Evolutionary conservation across 495 filamentous ascomycete species (phyloP), one percentile per base, ranked within the genome.

Genomic region (Podospora australis): DNA sequence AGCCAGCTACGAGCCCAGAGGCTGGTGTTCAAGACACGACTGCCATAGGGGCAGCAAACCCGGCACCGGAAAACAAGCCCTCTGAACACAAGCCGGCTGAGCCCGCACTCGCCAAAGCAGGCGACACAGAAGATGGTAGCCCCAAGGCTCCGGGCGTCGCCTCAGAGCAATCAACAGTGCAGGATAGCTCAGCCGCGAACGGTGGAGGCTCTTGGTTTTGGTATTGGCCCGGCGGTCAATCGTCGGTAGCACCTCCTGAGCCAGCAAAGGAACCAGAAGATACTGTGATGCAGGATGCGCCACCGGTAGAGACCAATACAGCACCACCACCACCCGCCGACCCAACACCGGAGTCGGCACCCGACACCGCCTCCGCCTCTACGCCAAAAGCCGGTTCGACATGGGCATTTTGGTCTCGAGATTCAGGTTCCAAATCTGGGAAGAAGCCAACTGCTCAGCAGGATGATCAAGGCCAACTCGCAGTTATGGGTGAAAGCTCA

Each of bases 351-450:
- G 49, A 51, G 40, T 60, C 65, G 8, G 60, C 41, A n/a, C 4
- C 7, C 17, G 6, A 11, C 4, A 13, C 30, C 5, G 13, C 32
- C 14, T 36, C 32, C 14, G 44, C 54, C 35, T 64, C 65, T 13
- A 53, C 38, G 17, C 60, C 64, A 16, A 66, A 63, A 24, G 79
- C 73, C 50, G 75, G 83, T 16, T 86, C 86, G 6, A 86, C 82
- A 1, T 94, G 88, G 88, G 87, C 83, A 1, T 94, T 94, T 53
- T 94, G 86, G 86, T 88, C 84, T 6, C 80, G 77, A 46, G 86
- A 87, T 14, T 65, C 74, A 16, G 56, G 78, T 7, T 53, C 62
- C 17, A 69, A 58, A 44, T 45, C 71, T 2, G 60, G 58, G 20
- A 67, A 73, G 28, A 64, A 59, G 32, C 20, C 52, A 6, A 16